Evolutionary conservation across 176 grass and related monocot genomes (phyloP), one percentile per base, ranked within the genome.

Genomic region (Tuctoria greenei): DNA sequence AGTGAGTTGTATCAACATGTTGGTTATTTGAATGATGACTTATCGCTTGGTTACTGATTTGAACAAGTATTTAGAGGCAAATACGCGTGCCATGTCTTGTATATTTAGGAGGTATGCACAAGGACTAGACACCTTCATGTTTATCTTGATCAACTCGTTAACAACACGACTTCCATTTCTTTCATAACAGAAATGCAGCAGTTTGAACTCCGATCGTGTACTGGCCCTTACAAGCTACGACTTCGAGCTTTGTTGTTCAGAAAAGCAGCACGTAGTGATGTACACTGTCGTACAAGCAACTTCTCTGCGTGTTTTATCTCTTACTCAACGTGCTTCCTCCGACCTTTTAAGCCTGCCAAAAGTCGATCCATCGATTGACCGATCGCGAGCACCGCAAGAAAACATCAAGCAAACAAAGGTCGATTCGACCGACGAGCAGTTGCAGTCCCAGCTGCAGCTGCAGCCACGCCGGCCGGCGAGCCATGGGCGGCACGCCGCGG

Each of bases 271-370:
- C 47, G 6, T 5, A 20, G 16, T 49, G 28, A 0, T 6, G 25
- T 62, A 20, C 43, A 41, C 55, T 87, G 52, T 67, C 74, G 80
- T 87, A 67, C 35, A 87, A 83, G 73, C 85, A 83, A 87, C 79
- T 73, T 67, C 18, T 78, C 28, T 2, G 67, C 79, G 41, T 72
- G 55, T 43, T 74, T 55, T 62, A 34, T 61, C 67, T 23, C 31
- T 67, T 66, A 82, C 79, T 82, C 79, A 50, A 73, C 49, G 24
- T 51, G 31, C 46, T 18, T 69, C 42, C 21, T 44, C 8, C 61
- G 65, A 69, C 77, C 55, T 69, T 83, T 75, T 83, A 74, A 68
- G 67, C 63, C 44, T 52, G 26, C 4, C 40, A 67, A 58, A 77
- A 65, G 60, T 5, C 35, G 31, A 37, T 18, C 61, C 18, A 52